Evolutionary conservation across 2,329 filamentous ascomycete species (phyloP).

Genomic region (Hymenotorrendiella dingleyae): DNA sequence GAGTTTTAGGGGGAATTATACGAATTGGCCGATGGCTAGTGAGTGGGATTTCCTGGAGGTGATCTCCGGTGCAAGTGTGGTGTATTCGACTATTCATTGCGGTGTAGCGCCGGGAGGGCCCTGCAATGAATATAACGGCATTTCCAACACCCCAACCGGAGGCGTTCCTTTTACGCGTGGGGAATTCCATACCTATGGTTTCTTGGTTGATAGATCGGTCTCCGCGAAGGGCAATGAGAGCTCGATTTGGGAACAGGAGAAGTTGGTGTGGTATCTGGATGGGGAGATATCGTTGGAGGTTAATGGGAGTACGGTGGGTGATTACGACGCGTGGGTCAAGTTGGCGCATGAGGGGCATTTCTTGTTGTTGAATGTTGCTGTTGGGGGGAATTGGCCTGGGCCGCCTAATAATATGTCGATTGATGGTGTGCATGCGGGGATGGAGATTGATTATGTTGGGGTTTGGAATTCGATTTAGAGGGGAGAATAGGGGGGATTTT

Average conservation of each 20-base stretch:
- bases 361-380: conserved; percentile 36
- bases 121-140: conserved; percentile 38
- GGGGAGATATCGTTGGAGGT: conserved; percentile 27
- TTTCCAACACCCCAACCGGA: background rate
- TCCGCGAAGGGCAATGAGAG: background rate
- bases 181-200: conserved; percentile 31
- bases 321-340: conserved; percentile 28
- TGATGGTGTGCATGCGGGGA: conserved; percentile 29
- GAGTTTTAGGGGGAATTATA: conserved; percentile 34
- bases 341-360: conserved; percentile 31
- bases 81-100: conserved; percentile 39
- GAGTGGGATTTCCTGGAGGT: conserved; percentile 43
- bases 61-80: conserved; percentile 33
- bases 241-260: conserved; percentile 23
- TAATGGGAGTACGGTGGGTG: conserved; percentile 24
- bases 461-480: conserved; percentile 27
- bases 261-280: conserved; percentile 34
- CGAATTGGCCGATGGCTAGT: conserved; percentile 37
- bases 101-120: conserved; percentile 34
- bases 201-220: conserved; percentile 31
- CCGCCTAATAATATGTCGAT: conserved; percentile 32
- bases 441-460: conserved; percentile 38
- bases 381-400: conserved; percentile 31
- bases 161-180: conserved; percentile 1
- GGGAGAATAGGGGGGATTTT: too few relatives aligned